Conservation (phyloP, 352 stramenopile species). For the Globisporangium iwayamae region DNA sequence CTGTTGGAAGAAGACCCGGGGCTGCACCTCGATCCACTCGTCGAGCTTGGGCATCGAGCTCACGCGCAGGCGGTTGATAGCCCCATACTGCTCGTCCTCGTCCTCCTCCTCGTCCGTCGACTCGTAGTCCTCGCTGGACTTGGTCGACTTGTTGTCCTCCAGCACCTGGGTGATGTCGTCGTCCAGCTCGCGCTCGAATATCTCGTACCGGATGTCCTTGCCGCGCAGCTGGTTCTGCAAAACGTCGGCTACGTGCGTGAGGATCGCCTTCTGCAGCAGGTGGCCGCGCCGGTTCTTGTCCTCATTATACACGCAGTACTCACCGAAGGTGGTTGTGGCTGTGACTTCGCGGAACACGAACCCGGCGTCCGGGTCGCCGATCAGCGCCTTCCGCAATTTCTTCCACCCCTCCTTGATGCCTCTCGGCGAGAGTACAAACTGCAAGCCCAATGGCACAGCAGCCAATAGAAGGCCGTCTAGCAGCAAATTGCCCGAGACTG, state of each 20-base stretch:
- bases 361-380: slow-evolving; percentile 19
- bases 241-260: slow-evolving; percentile 34
- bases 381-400: slow-evolving; percentile 20
- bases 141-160: slow-evolving; percentile 1
- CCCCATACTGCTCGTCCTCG: slow-evolving; percentile 6
- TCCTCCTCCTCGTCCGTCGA: slow-evolving; percentile 18
- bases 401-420: slow-evolving; percentile 28
- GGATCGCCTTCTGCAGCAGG: slow-evolving; percentile 47
- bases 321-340: slow-evolving; percentile 3
- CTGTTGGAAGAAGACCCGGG: slow-evolving; percentile 16
- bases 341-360: slow-evolving; percentile 28
- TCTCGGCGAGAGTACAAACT: slow-evolving; percentile 36
- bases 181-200: slow-evolving; percentile 20
- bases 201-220: slow-evolving; percentile 40
- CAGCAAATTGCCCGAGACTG: slow-evolving; percentile 31
- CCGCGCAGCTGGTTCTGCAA: slow-evolving; percentile 24
- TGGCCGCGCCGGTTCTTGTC: slow-evolving; percentile 28
- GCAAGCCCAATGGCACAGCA: slow-evolving; percentile 1
- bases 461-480: slow-evolving; percentile 34
- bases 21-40: slow-evolving; percentile 21
- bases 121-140: slow-evolving; percentile 9
- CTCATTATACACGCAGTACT: slow-evolving; percentile 6
- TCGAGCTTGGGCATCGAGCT: slow-evolving; percentile 18
- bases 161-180: not conserved
- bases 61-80: slow-evolving; percentile 14